Evolutionary conservation across 495 filamentous ascomycete species (phyloP).

Genomic region (Hypoxylon fuscum): DNA sequence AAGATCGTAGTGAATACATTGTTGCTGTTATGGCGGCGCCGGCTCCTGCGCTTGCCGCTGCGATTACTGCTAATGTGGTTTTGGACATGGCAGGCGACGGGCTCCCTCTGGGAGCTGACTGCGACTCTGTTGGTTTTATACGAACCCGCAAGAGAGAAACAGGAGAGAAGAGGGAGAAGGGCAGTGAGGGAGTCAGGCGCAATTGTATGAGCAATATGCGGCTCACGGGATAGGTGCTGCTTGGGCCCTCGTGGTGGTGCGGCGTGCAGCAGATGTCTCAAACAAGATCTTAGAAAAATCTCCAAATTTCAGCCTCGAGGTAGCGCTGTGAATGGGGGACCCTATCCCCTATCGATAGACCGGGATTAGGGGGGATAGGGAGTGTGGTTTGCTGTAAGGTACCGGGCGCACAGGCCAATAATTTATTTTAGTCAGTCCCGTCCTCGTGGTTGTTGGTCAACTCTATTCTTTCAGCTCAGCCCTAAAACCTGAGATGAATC

Average conservation of each 20-base stretch:
- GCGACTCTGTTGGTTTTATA: constrained; percentile 41
- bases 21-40: constrained; percentile 83
- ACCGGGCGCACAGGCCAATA: constrained; percentile 23
- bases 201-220: constrained; percentile 39
- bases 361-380: constrained; percentile 1
- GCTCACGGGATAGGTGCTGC: constrained; percentile 41
- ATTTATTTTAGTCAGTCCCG: constrained; percentile 23
- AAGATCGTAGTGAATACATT: constrained; percentile 71
- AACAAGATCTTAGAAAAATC: constrained; percentile 28
- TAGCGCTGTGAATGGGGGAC: constrained; percentile 1
- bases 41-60: constrained; percentile 86
- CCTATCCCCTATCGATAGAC: constrained; percentile 25
- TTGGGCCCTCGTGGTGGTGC: constrained; percentile 41
- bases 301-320: constrained; percentile 36
- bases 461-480: constrained; percentile 14
- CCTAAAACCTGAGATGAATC: constrained; percentile 27
- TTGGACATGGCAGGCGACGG: constrained; percentile 73
- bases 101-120: constrained; percentile 10
- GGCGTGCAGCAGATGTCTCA: constrained; percentile 42
- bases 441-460: constrained; percentile 29
- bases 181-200: constrained; percentile 39
- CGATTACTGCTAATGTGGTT: constrained; percentile 84
- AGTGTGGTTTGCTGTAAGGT: constrained; percentile 22
- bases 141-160: not conserved
- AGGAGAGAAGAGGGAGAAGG: constrained; percentile 3